Conservation (phyloP, 179 eudicot species). For the Silene noctiflora region DNA sequence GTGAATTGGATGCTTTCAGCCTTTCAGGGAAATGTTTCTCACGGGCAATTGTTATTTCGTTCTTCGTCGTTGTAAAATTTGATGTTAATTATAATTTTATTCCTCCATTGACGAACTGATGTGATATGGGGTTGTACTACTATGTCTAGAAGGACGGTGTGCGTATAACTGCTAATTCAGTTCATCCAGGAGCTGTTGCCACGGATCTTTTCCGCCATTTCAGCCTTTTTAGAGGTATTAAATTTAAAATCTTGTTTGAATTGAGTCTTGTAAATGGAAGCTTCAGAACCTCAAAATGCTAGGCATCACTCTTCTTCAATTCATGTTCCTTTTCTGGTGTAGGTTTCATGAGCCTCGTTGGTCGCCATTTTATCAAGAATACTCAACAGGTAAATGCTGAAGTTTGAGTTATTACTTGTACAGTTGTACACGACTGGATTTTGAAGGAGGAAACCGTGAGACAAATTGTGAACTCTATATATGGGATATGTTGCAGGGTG, state of each 20-base stretch:
- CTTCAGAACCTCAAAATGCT: neutral
- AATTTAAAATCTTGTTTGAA: neutral
- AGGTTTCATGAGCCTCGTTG: constrained; percentile 47
- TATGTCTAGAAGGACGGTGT: constrained; percentile 51
- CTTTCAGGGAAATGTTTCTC: neutral
- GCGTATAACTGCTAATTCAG: constrained; percentile 59
- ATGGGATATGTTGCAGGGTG: constrained; percentile 48
- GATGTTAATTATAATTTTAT: too few species aligned
- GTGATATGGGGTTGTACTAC: neutral
- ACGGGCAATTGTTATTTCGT: neutral
- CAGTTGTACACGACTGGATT: neutral
- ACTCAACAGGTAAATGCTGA: constrained; percentile 49
- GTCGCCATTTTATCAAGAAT: constrained; percentile 42
- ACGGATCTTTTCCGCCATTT: constrained; percentile 58
- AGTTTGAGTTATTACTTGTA: neutral
- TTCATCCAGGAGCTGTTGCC: constrained; percentile 60
- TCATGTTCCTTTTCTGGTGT: constrained; percentile 22
- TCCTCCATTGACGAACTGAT: neutral
- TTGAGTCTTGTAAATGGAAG: neutral
- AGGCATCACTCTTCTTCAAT: neutral
- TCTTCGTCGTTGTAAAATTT: too few species aligned
- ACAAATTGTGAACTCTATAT: neutral
- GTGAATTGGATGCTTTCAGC: too few species aligned
- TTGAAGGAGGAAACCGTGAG: neutral
- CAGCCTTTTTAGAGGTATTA: constrained; percentile 43